Evolutionary conservation across 257 asterid species (phyloP).

Genomic region (Cinchona pubescens): DNA sequence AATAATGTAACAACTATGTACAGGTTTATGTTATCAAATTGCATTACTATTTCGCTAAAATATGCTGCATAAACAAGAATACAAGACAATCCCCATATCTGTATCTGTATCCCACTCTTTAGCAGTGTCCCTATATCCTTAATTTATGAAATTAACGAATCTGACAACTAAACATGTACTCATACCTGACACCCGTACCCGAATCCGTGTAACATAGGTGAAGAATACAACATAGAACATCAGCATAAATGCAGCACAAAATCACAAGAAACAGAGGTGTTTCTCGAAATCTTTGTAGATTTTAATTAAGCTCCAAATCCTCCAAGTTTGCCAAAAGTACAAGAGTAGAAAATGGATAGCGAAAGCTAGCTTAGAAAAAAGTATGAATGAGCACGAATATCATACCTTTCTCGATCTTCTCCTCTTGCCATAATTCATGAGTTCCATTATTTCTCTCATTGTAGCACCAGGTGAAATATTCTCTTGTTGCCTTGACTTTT

Average conservation of each 20-base stretch:
- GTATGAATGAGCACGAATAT: background rate
- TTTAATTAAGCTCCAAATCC: background rate
- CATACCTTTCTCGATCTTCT: constrained; percentile 69
- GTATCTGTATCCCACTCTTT: no score
- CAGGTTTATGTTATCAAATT: no score
- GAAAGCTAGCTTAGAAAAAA: background rate
- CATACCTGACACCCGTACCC: no score
- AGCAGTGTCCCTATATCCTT: no score
- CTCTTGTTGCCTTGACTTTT: constrained; percentile 59
- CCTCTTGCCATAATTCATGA: constrained; percentile 58
- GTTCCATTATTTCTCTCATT: constrained; percentile 69
- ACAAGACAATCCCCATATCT: no score
- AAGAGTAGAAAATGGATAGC: constrained; percentile 12
- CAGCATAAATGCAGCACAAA: background rate
- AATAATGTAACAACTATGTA: no score
- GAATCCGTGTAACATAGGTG: no score
- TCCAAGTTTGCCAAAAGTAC: background rate
- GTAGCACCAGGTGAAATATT: constrained; percentile 52
- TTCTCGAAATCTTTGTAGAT: no score
- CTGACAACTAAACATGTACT: no score
- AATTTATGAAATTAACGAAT: no score
- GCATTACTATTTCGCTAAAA: no score
- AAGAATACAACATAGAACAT: background rate
- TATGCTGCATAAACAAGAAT: no score
- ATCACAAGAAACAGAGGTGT: background rate